These are phyloP conservation scores for Colletotrichum navitas DNA, from an alignment of 2,329 filamentous ascomycete genomes.

Conservation along the genomic window DNA sequence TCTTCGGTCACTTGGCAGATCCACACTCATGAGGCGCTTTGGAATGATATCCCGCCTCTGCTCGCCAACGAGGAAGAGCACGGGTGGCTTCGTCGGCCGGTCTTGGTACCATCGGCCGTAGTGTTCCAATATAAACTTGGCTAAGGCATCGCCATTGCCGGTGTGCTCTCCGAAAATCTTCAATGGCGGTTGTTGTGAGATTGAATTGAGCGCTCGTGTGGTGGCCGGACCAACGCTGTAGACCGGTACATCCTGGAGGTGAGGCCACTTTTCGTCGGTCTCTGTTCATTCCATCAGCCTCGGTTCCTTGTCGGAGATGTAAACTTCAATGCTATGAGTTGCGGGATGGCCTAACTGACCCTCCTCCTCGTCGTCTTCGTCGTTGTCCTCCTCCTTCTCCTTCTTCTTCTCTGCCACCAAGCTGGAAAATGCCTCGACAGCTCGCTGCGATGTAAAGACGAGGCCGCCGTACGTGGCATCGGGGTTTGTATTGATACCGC, in stretches of 20 bases:
- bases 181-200: conserved; percentile 63
- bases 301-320: conserved; percentile 5
- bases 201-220: conserved; percentile 76
- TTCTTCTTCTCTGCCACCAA: conserved; percentile 69
- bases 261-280: conserved; percentile 57
- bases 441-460: conserved; percentile 86
- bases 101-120: conserved; percentile 70
- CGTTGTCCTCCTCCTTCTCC: conserved; percentile 56
- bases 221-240: conserved; percentile 89
- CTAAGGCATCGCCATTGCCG: conserved; percentile 86
- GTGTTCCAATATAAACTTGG: conserved; percentile 82
- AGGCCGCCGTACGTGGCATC: conserved; percentile 75
- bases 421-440: conserved; percentile 81
- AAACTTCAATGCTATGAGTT: conserved; percentile 50
- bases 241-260: conserved; percentile 69
- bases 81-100: conserved; percentile 64
- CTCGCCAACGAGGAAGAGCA: conserved; percentile 92
- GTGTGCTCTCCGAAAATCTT: conserved; percentile 83
- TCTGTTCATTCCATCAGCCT: conserved; percentile 37
- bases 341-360: conserved; percentile 49
- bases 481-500: conserved; percentile 53
- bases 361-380: conserved; percentile 47
- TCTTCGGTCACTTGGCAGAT: conserved; percentile 61
- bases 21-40: conserved; percentile 74
- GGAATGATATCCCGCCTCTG: conserved; percentile 92